phyloP scores from a whole-genome alignment of 148 eudicot species.

The Diospyros kaki region DNA sequence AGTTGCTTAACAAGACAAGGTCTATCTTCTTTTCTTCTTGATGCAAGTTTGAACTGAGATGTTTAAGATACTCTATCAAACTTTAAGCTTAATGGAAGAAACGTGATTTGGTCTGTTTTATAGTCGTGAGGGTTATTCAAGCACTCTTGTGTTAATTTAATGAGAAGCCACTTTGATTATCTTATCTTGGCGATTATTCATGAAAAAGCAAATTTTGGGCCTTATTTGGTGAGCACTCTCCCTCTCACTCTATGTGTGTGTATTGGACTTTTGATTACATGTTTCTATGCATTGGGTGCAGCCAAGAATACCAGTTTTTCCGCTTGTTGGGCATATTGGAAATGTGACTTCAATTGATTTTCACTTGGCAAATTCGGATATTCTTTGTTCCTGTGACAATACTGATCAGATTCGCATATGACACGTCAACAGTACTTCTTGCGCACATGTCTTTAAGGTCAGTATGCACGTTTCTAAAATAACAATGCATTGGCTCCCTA shows the following conservation, averaged over 20 bases:
- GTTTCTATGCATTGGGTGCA: constrained; percentile 14
- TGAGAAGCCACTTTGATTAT: neutral
- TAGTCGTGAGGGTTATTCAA: neutral
- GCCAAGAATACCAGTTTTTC: constrained; percentile 17
- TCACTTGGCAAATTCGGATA: constrained; percentile 38
- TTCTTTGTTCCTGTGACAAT: constrained; percentile 55
- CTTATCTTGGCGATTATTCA: neutral
- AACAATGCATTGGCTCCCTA: neutral
- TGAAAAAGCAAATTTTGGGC: neutral
- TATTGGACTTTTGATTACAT: neutral
- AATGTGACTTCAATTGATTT: constrained; percentile 51
- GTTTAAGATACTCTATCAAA: neutral
- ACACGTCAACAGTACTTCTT: constrained; percentile 23
- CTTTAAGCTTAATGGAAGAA: neutral
- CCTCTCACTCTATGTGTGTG: neutral
- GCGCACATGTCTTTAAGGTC: constrained; percentile 37
- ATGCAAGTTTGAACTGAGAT: neutral
- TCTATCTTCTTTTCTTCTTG: neutral
- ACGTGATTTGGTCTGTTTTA: neutral
- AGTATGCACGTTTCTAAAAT: neutral
- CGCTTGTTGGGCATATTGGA: constrained; percentile 36
- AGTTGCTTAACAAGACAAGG: neutral
- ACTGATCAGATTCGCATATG: constrained; percentile 37
- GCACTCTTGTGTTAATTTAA: neutral
- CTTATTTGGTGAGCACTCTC: neutral